Evolutionary conservation across 371 early-diverging fungal species (phyloP), one percentile per base, ranked within the genome.

Genomic region (Caulochytrium protostelioides): DNA sequence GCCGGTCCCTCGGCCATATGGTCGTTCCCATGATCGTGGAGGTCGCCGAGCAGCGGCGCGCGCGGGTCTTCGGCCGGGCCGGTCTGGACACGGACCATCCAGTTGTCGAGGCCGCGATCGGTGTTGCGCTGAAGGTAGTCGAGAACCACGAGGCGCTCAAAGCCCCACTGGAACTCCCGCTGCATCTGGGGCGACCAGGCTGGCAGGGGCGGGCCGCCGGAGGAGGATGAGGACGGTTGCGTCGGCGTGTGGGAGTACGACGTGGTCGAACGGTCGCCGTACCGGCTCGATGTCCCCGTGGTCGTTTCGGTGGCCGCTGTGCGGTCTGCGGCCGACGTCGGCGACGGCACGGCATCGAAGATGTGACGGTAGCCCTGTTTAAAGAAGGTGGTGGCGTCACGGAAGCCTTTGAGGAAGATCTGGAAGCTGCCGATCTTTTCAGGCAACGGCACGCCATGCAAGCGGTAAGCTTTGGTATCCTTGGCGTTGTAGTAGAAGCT

Each of bases 81-180:
- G n/a, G n/a, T n/a, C n/a, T n/a, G n/a, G n/a, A n/a, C n/a, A n/a
- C n/a, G 66, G 28, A 87, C 69, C 83, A 87, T 80, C 89, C 85
- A 84, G 42, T 85, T 89, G 40, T 89, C 84, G 37, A 74, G 39
- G 9, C 83, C 82, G 17, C 85, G 70, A 49, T 86, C 86, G 26
- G 86, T 89, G 43, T 89, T 85, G 13, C 90, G 65, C 28, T 85
- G 83, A 31, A 85, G 58, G 55, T 83, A 85, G 41, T 89, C 89
- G 15, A 89, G 55, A 7, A 81, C 58, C 7, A 79, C 72, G 39
- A 89, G 55, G 31, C 75, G 67, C 50, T 85, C 82, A 51, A 89
- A 79, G 31, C 83, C 74, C 37, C 60, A 60, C 28, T 66, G 66
- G 49, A 87, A 87, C 46, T 78, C 71, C 14, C 47, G 44, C 37